Evolutionary conservation across 331 rosid species (phyloP).

Genomic region (Acacia concinna): DNA sequence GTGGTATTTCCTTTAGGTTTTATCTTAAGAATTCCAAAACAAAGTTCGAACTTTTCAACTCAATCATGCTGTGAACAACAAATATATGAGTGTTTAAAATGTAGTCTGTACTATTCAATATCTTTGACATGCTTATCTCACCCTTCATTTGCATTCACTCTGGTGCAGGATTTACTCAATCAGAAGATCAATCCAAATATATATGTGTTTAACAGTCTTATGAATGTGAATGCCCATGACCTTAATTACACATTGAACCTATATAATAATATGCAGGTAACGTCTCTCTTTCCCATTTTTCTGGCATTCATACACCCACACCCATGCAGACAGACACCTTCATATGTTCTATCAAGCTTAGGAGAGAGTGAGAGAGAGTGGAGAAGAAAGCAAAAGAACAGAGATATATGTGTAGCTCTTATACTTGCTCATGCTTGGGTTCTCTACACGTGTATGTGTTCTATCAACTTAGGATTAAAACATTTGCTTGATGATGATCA

Average conservation of each 20-base stretch:
- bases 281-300: background rate
- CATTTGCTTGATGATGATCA: background rate
- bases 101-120: slow-evolving; percentile 2
- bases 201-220: slow-evolving; percentile 91
- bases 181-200: slow-evolving; percentile 84
- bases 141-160: slow-evolving; percentile 25
- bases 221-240: slow-evolving; percentile 87
- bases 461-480: background rate
- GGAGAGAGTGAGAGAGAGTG: background rate
- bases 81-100: background rate
- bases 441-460: background rate
- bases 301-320: background rate
- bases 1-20: slow-evolving; percentile 1
- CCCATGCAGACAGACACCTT: background rate
- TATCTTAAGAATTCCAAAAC: slow-evolving; percentile 21
- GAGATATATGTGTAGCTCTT: slow-evolving; percentile 6
- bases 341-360: background rate
- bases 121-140: slow-evolving; percentile 13
- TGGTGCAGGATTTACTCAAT: slow-evolving; percentile 74
- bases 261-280: slow-evolving; percentile 75
- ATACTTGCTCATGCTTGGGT: background rate
- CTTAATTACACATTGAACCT: slow-evolving; percentile 67
- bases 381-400: background rate
- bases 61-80: slow-evolving; percentile 18
- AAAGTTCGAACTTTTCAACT: slow-evolving; percentile 20